These are phyloP conservation scores for Thinopyrum elongatum DNA, from an alignment of 176 grass and related monocot genomes.

Conservation along the genomic window DNA sequence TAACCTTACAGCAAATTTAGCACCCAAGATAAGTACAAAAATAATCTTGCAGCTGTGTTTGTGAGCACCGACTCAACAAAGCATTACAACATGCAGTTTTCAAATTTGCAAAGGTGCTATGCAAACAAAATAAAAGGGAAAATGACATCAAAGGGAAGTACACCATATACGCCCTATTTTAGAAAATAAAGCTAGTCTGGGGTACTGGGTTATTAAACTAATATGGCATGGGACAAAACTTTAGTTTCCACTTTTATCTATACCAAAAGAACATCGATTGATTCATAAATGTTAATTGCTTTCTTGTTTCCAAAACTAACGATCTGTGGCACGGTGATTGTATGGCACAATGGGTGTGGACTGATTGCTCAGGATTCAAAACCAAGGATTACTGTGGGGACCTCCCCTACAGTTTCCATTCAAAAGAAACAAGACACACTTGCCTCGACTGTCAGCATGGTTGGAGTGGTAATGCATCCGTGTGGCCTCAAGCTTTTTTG, in stretches of 20 bases:
- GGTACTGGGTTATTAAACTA: background rate
- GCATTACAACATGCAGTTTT: slow-evolving; percentile 2
- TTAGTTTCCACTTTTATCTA: background rate
- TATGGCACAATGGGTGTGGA: background rate
- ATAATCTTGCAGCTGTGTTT: slow-evolving; percentile 2
- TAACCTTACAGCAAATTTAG: background rate
- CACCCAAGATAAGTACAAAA: slow-evolving; percentile 8
- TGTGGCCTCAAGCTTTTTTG: slow-evolving; percentile 87
- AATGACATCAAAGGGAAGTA: slow-evolving; percentile 1
- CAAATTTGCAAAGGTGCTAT: background rate
- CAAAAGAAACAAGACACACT: slow-evolving; percentile 31
- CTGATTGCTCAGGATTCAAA: slow-evolving; percentile 10
- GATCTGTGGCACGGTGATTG: background rate
- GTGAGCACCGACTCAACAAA: background rate
- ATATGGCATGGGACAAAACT: slow-evolving; percentile 12
- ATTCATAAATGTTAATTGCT: background rate
- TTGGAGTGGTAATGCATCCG: slow-evolving; percentile 98
- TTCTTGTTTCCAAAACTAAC: background rate
- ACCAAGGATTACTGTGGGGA: background rate
- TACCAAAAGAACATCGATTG: background rate
- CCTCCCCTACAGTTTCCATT: background rate
- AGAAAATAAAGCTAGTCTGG: background rate
- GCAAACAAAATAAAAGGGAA: background rate
- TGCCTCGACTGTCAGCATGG: slow-evolving; percentile 86
- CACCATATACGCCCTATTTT: background rate